Evolutionary conservation across 2,329 filamentous ascomycete genomes (phyloP).

Genomic region (Pseudocercospora eumusae): DNA sequence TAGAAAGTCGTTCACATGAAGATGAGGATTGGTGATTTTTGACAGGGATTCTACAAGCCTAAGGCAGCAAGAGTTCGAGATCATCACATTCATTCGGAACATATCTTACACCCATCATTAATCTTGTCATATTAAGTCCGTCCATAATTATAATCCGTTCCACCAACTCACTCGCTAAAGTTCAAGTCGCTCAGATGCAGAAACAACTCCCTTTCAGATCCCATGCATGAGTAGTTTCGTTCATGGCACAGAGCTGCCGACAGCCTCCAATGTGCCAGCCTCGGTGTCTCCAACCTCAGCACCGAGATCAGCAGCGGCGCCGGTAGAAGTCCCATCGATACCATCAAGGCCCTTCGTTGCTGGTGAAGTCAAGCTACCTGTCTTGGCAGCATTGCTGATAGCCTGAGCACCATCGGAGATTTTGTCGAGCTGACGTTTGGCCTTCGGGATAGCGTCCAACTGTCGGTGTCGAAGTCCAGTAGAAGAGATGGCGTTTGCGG

Average conservation of each 20-base stretch:
- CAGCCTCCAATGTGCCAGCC: conserved; percentile 19
- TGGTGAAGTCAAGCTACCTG: no score
- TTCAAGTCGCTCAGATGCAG: not conserved
- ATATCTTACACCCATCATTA: not conserved
- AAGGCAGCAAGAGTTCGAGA: not conserved
- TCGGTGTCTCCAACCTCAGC: conserved; percentile 22
- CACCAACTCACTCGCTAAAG: not conserved
- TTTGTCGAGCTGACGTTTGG: no score
- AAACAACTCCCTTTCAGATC: not conserved
- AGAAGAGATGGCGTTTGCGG: conserved; percentile 20
- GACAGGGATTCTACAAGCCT: not conserved
- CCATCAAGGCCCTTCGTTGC: conserved; percentile 16
- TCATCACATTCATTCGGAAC: not conserved
- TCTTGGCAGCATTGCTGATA: no score
- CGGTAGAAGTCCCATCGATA: conserved; percentile 26
- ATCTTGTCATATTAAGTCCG: not conserved
- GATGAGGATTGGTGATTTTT: not conserved
- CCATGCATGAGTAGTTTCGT: not conserved
- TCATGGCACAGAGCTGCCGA: conserved; percentile 20
- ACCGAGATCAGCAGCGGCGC: conserved; percentile 24
- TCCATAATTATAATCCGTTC: not conserved
- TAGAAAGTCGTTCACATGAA: not conserved
- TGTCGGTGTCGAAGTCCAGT: conserved; percentile 23
- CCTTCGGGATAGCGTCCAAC: no score
- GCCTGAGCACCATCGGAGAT: conserved; percentile 29